These are phyloP conservation scores for Akebia trifoliata DNA, from an alignment of 164 flowering plant genomes.

Conservation along the genomic window DNA sequence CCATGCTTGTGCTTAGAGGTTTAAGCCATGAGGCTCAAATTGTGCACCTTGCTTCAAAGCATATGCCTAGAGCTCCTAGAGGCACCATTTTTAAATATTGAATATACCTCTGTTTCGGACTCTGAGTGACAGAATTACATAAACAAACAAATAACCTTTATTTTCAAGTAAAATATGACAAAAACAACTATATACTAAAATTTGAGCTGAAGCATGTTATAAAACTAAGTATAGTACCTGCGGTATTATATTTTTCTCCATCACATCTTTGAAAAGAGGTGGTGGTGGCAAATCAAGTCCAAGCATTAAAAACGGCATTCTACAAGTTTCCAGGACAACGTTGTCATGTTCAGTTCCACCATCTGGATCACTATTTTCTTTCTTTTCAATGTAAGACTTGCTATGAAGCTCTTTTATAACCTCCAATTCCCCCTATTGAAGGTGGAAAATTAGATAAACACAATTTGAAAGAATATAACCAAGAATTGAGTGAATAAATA, in stretches of 20 bases:
- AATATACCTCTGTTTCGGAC: no score
- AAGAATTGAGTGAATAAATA: constrained; percentile 1
- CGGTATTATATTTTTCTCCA: constrained; percentile 97
- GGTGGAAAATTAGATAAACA: constrained; percentile 4
- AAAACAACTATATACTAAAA: background rate
- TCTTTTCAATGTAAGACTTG: constrained; percentile 42
- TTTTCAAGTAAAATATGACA: background rate
- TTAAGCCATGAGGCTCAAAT: no score
- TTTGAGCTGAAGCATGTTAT: background rate
- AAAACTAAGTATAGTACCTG: constrained; percentile 44
- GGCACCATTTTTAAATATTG: no score
- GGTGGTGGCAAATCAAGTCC: constrained; percentile 98
- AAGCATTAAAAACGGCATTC: constrained; percentile 96
- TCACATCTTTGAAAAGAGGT: constrained; percentile 87
- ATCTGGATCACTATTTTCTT: constrained; percentile 51
- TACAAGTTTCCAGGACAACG: constrained; percentile 43
- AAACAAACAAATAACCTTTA: no score
- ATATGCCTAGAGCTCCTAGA: no score
- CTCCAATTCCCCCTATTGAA: constrained; percentile 77
- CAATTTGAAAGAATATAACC: background rate
- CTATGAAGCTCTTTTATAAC: constrained; percentile 72
- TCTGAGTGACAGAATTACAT: no score
- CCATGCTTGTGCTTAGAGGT: no score
- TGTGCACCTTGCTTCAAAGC: no score
- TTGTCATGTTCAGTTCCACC: constrained; percentile 31